These are phyloP conservation scores for Brassica cretica DNA, from an alignment of 345 rosid species.

Conservation along the genomic window DNA sequence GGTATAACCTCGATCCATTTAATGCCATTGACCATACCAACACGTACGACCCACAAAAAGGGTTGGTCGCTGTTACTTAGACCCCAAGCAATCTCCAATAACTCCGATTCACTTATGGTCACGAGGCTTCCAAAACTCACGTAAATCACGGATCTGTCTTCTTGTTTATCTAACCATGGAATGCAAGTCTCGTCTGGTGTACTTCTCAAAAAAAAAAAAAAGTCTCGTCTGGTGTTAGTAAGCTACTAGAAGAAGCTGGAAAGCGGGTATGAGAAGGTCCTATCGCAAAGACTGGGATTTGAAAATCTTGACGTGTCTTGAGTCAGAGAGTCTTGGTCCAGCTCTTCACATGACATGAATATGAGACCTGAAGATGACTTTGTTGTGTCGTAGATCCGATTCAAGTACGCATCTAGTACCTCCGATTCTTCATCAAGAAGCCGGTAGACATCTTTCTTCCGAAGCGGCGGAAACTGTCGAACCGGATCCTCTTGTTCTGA, in stretches of 20 bases:
- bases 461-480: slow-evolving; percentile 11
- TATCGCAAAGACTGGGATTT: slow-evolving; percentile 46
- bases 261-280: slow-evolving; percentile 46
- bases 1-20: slow-evolving; percentile 3
- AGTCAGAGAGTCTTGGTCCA: slow-evolving; percentile 50
- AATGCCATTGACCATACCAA: neutral
- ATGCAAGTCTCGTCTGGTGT: slow-evolving; percentile 44
- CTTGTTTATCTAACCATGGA: slow-evolving; percentile 49
- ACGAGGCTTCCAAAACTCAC: slow-evolving; percentile 50
- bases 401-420: neutral
- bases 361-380: slow-evolving; percentile 49
- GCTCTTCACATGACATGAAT: slow-evolving; percentile 54
- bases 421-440: slow-evolving; percentile 5
- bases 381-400: neutral
- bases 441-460: slow-evolving; percentile 15
- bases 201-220: too few relatives aligned
- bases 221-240: slow-evolving; percentile 38
- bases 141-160: slow-evolving; percentile 43
- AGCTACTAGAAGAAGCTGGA: slow-evolving; percentile 35
- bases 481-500: slow-evolving; percentile 12
- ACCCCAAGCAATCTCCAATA: slow-evolving; percentile 52
- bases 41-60: slow-evolving; percentile 55
- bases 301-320: slow-evolving; percentile 44
- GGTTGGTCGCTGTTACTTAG: slow-evolving; percentile 42
- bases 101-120: slow-evolving; percentile 28